Evolutionary conservation across 2,329 filamentous ascomycete genomes (phyloP).

Genomic region (Beauveria sp.): DNA sequence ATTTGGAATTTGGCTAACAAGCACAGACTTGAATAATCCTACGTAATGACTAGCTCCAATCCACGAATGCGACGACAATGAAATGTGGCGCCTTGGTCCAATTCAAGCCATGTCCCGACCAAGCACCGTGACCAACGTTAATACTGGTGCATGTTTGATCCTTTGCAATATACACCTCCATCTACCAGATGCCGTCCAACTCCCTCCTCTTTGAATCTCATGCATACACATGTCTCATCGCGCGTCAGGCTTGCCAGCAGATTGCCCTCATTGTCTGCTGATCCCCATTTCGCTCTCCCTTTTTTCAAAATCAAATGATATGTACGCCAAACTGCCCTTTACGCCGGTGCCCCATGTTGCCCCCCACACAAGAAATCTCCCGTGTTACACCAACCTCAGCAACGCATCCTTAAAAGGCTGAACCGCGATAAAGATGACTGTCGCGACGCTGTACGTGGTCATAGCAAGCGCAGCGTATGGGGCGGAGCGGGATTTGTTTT

Average conservation of each 20-base stretch:
- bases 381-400: constrained; percentile 23
- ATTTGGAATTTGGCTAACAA: neutral
- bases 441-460: constrained; percentile 49
- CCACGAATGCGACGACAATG: neutral
- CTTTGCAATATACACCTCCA: neutral
- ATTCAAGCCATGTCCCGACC: neutral
- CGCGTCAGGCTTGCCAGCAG: neutral
- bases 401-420: constrained; percentile 36
- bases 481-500: constrained; percentile 42
- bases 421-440: constrained; percentile 45
- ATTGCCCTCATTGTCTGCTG: neutral
- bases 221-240: neutral
- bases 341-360: no score
- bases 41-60: neutral
- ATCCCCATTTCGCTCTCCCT: neutral
- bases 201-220: neutral
- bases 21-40: neutral
- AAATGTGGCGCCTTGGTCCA: neutral
- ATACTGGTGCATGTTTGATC: neutral
- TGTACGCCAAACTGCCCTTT: no score
- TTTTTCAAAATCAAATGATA: neutral
- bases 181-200: neutral
- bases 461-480: constrained; percentile 50
- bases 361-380: neutral
- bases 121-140: neutral